These are phyloP conservation scores for Tilletiopsis washingtonensis DNA, from an alignment of 1,284 basidiomycete species.

Conservation along the genomic window DNA sequence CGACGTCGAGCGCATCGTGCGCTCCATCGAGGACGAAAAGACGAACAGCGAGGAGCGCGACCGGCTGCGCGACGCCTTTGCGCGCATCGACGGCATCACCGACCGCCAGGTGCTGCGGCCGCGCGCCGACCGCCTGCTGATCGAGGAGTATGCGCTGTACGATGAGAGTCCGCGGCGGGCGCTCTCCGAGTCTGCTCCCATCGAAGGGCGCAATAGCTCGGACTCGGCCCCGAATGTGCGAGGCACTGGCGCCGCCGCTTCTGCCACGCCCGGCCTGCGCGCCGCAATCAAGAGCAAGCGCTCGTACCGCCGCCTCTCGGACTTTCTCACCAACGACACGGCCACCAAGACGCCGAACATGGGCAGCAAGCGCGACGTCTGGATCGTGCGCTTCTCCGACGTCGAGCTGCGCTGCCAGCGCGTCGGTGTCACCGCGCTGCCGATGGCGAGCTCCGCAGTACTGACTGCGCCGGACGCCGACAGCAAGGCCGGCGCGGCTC, in stretches of 20 bases:
- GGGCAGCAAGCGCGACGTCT: conserved; percentile 63
- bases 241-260: neutral
- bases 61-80: conserved; percentile 84
- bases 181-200: conserved; percentile 31
- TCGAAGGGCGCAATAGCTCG: neutral
- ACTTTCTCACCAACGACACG: conserved; percentile 13
- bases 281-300: conserved; percentile 32
- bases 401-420: conserved; percentile 85
- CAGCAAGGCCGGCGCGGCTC: neutral
- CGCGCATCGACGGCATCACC: conserved; percentile 79
- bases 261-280: conserved; percentile 7
- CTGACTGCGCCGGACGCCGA: conserved; percentile 1
- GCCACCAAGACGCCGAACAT: conserved; percentile 36
- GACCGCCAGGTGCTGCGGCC: conserved; percentile 63
- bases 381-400: conserved; percentile 91
- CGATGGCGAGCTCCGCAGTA: conserved; percentile 60
- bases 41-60: conserved; percentile 90
- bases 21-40: conserved; percentile 95
- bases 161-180: conserved; percentile 29
- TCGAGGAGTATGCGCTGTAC: conserved; percentile 65
- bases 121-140: conserved; percentile 74
- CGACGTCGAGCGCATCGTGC: conserved; percentile 88
- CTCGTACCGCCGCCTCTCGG: conserved; percentile 32
- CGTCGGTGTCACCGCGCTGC: conserved; percentile 77
- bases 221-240: neutral